Percentiles rank a stretch among this genome's conserved stretches.
phyloP scores from a whole-genome alignment of 805 yeast species.

The Kregervanrija pseudodelftensis region DNA sequence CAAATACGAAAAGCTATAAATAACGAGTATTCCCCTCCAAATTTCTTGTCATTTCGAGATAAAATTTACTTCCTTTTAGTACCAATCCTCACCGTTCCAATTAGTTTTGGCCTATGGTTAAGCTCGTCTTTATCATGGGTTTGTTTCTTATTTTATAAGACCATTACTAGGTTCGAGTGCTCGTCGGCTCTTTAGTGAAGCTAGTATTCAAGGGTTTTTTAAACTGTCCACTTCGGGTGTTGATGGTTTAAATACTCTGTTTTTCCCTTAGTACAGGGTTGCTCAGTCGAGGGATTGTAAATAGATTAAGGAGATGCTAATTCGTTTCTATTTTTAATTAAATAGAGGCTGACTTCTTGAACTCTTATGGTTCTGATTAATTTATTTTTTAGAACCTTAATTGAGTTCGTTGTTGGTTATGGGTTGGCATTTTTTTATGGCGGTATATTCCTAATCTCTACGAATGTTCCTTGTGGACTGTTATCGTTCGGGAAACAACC shows the following conservation, averaged over 20 bases:
- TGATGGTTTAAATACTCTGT: slow-evolving; percentile 21
- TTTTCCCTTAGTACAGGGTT: slow-evolving; percentile 49
- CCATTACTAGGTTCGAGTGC: slow-evolving; percentile 25
- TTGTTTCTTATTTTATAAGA: slow-evolving; percentile 16
- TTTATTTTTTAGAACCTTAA: slow-evolving; percentile 24
- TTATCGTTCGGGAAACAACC: slow-evolving; percentile 99
- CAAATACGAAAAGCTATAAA: too few species aligned
- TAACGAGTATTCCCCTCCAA: too few species aligned
- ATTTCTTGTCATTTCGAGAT: too few species aligned
- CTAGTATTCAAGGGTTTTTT: slow-evolving; percentile 19
- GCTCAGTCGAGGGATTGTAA: slow-evolving; percentile 99
- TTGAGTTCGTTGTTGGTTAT: slow-evolving; percentile 58
- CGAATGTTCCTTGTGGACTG: slow-evolving; percentile 79
- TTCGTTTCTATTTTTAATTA: slow-evolving; percentile 14
- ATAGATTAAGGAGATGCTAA: slow-evolving; percentile 30
- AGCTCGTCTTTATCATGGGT: slow-evolving; percentile 11
- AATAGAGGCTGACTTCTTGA: slow-evolving; percentile 12
- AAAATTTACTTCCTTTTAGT: slow-evolving; percentile 2
- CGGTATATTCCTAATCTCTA: slow-evolving; percentile 99
- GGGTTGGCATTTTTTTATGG: slow-evolving; percentile 42
- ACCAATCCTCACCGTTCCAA: slow-evolving; percentile 36
- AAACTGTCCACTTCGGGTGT: slow-evolving; percentile 24
- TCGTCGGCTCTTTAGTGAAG: slow-evolving; percentile 31
- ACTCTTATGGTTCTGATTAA: slow-evolving; percentile 7
- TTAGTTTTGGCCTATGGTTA: slow-evolving; percentile 17